Conservation (phyloP, 305 asterid species). For the Fraxinus nigra region DNA sequence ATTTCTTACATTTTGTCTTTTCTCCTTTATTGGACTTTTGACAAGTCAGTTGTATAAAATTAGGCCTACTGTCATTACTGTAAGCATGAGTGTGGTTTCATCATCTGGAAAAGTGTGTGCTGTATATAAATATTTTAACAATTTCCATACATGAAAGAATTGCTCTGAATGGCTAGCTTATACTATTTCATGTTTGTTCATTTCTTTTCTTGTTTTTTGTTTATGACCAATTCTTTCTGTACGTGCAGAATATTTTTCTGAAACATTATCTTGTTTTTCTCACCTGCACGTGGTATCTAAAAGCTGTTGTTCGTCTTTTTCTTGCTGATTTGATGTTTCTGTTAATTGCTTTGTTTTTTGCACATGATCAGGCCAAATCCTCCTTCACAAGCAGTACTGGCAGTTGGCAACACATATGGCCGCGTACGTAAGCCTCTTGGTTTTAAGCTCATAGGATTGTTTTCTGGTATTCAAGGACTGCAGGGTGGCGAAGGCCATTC, state of each 20-base stretch:
- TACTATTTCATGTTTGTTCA: neutral
- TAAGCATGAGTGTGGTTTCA: constrained; percentile 9
- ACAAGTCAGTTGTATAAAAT: neutral
- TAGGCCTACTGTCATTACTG: neutral
- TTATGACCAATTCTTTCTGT: constrained; percentile 12
- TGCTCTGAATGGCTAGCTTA: constrained; percentile 9
- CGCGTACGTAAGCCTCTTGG: constrained; percentile 94
- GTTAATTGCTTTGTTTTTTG: constrained; percentile 25
- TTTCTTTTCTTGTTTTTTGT: neutral
- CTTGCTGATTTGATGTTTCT: constrained; percentile 20
- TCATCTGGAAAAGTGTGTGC: constrained; percentile 1
- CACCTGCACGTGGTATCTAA: constrained; percentile 11
- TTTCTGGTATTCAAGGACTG: constrained; percentile 58
- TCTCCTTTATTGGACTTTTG: neutral
- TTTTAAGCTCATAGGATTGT: constrained; percentile 66
- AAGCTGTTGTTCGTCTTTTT: constrained; percentile 17
- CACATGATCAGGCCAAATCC: constrained; percentile 78
- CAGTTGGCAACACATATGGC: constrained; percentile 86
- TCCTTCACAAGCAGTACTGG: constrained; percentile 92
- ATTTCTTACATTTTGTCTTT: neutral
- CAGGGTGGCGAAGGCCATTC: constrained; percentile 40
- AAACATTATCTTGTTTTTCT: constrained; percentile 14
- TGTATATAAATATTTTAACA: neutral
- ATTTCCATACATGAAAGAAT: neutral
- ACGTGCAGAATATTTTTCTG: constrained; percentile 18